phyloP scores from a whole-genome alignment of 306 rosid species.

The Vicia faba region DNA sequence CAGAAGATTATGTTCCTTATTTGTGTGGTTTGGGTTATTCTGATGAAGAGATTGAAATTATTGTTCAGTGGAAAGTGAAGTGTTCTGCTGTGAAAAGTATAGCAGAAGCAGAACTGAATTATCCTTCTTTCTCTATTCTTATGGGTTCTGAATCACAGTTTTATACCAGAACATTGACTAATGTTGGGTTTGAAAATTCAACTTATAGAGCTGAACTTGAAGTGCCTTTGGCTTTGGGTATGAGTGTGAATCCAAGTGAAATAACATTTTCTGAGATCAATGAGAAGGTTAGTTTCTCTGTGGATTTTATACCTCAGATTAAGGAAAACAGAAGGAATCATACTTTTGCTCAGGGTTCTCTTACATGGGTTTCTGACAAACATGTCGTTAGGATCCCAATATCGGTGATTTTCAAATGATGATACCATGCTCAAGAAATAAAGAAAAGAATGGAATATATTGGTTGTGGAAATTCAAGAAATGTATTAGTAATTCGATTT shows the following conservation, averaged over 20 bases:
- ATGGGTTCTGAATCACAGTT: conserved; percentile 39
- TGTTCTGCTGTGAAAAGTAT: conserved; percentile 38
- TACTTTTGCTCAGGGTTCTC: conserved; percentile 47
- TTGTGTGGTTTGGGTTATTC: conserved; percentile 59
- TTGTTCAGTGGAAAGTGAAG: conserved; percentile 41
- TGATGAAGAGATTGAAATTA: conserved; percentile 29
- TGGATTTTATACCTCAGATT: conserved; percentile 41
- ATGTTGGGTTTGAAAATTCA: conserved; percentile 49
- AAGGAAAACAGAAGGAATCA: conserved; percentile 36
- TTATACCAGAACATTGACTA: conserved; percentile 56
- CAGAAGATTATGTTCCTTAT: conserved; percentile 55
- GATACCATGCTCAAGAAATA: not conserved
- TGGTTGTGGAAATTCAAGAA: not conserved
- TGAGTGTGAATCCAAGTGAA: conserved; percentile 42
- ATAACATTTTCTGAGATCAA: conserved; percentile 47
- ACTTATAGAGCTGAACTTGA: conserved; percentile 42
- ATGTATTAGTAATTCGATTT: not conserved
- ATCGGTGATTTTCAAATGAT: conserved; percentile 38
- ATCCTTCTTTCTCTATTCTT: conserved; percentile 53
- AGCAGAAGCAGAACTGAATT: conserved; percentile 55
- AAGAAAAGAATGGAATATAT: not conserved
- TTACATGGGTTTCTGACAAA: conserved; percentile 52
- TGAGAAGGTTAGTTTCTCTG: conserved; percentile 43
- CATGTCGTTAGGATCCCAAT: conserved; percentile 49
- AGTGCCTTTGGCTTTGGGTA: conserved; percentile 38